Conservation (phyloP, 495 filamentous ascomycete species). For the Trichodelitschia bisporula region DNA sequence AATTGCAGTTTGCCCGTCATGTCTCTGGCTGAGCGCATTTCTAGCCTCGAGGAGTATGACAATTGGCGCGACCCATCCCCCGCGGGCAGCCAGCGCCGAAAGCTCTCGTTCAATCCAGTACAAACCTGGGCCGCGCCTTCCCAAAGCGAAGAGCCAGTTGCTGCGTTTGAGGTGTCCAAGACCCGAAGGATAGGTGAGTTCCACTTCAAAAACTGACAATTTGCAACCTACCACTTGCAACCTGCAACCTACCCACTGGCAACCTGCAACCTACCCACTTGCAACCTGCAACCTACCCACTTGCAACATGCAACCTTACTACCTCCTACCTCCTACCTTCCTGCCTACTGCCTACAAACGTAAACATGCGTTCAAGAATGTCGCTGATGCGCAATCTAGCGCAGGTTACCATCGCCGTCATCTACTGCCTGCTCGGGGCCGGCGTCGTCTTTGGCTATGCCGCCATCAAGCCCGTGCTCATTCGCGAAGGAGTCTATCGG, state of each 20-base stretch:
- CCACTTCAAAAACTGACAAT: neutral
- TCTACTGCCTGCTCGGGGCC: conserved; percentile 64
- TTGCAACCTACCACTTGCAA: neutral
- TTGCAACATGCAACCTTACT: too few species aligned
- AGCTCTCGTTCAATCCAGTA: conserved; percentile 19
- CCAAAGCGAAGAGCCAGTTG: conserved; percentile 10
- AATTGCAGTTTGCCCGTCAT: conserved; percentile 2
- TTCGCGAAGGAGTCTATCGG: conserved; percentile 48
- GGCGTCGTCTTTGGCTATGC: conserved; percentile 69
- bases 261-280: too few species aligned
- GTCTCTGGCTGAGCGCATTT: conserved; percentile 10
- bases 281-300: too few species aligned
- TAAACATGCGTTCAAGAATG: neutral
- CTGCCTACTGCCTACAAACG: too few species aligned
- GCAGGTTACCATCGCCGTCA: conserved; percentile 38
- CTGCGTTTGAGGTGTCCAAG: conserved; percentile 23
- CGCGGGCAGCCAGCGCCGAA: conserved; percentile 8
- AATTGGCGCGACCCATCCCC: conserved; percentile 7
- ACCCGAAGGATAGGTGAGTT: conserved; percentile 23
- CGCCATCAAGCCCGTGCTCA: conserved; percentile 60
- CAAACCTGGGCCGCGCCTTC: conserved; percentile 12
- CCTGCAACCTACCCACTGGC: too few species aligned
- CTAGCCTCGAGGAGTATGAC: conserved; percentile 12
- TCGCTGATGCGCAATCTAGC: conserved; percentile 14
- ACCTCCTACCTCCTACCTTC: too few species aligned